Base-by-base conservation (phyloP, 768 basidiomycete genomes). In the Tricholoma sp. region DNA sequence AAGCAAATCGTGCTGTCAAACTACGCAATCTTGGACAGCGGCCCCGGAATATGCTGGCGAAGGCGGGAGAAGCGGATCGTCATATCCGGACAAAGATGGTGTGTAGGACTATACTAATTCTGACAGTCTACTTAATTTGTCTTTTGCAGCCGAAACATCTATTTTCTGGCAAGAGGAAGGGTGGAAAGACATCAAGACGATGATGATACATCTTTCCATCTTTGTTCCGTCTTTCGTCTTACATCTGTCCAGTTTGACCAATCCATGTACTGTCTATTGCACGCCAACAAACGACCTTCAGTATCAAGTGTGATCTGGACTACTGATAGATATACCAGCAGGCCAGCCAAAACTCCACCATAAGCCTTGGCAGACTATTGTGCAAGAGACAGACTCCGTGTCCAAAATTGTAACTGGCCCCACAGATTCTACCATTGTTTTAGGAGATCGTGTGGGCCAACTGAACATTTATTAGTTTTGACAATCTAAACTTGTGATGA, bases 41-140 rank as follows among this genome's bases (percentile, higher is more conserved):
- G 62, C 82, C 81, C 53, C 88, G 93, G 57, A 96, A 96, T 70
- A 84, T 85, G 78, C 79, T 85, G 44, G 96, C 93, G 24, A 92
- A 88, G 68, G 95, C 94, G 37, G 91, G 91, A 57, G 96, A 99
- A 80, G 78, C 83, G 57, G 93, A 95, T 75, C 85, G 91, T 61
- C 80, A 80, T 10, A 93, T 93, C 74, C 80, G 75, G 66, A 80
- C 79, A 59, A 92, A 92, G 80, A 92, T 89, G 90, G 91, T 91
- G 52, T 11, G 79, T 75, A 24, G 36, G 59, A 36, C 18, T 56
- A 13, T 33, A 8, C 45, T 6, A 12, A 48, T 51, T 52, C 58
- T 34, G 57, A 18, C 57, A 48, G 57, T 12, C 41, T 48, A 31
- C 20, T 57, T 18, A 54, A 57, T 49, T 50, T 61, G 48, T 47